These are phyloP conservation scores for Pilaira anomala DNA, from an alignment of 192 early-diverging fungal species.

Conservation along the genomic window DNA sequence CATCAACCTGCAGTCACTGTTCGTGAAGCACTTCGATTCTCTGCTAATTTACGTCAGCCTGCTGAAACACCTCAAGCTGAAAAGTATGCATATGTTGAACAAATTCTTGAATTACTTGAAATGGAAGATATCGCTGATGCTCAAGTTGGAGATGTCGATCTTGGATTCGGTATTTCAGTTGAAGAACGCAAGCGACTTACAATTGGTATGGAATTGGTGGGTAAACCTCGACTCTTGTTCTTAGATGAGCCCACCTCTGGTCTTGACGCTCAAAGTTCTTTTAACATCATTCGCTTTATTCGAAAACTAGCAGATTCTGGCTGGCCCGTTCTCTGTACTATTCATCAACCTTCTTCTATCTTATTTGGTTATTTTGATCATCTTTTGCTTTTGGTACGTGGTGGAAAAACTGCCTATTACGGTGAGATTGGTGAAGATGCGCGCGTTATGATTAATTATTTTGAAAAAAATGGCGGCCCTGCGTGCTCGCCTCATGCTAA, in stretches of 20 bases:
- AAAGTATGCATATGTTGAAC: constrained; percentile 70
- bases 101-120: constrained; percentile 71
- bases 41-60: constrained; percentile 72
- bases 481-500: constrained; percentile 67
- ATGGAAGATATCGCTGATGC: constrained; percentile 70
- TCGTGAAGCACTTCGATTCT: constrained; percentile 73
- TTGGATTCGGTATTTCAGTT: constrained; percentile 76
- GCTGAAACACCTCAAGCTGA: constrained; percentile 55
- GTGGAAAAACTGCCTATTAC: constrained; percentile 78
- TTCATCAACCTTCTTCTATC: constrained; percentile 81
- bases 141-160: constrained; percentile 67
- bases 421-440: constrained; percentile 75
- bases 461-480: constrained; percentile 68
- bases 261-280: constrained; percentile 72
- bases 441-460: constrained; percentile 62
- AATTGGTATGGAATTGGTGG: constrained; percentile 82
- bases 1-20: constrained; percentile 74
- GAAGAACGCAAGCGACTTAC: constrained; percentile 87
- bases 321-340: constrained; percentile 75
- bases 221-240: constrained; percentile 75
- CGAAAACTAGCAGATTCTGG: constrained; percentile 59
- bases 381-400: constrained; percentile 70
- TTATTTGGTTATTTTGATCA: constrained; percentile 86
- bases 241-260: constrained; percentile 91
- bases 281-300: constrained; percentile 74